phyloP scores from a whole-genome alignment of 1,139 yeast genomes.

The Kodamaea alishanica region DNA sequence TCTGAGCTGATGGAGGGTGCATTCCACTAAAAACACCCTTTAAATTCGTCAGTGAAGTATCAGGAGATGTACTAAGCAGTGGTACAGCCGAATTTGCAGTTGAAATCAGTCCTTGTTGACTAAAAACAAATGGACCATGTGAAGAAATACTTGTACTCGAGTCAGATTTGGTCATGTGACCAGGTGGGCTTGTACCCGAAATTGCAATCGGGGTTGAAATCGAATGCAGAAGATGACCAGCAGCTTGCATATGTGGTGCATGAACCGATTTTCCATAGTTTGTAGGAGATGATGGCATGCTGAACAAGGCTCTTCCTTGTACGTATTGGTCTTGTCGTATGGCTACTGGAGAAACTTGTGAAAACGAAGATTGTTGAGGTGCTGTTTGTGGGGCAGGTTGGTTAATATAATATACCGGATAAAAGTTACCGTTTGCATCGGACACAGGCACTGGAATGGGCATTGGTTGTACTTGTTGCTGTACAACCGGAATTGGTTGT shows the following conservation, averaged over 20 bases:
- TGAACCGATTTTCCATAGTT: neutral
- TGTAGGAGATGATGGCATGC: conserved; percentile 13
- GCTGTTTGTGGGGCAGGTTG: conserved; percentile 2
- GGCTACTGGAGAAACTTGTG: conserved; percentile 6
- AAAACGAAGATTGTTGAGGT: neutral
- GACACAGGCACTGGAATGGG: conserved; percentile 7
- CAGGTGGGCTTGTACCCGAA: conserved; percentile 6
- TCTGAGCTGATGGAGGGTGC: conserved; percentile 11
- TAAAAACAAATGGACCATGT: conserved; percentile 18
- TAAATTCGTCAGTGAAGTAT: conserved; percentile 14
- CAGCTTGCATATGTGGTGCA: neutral
- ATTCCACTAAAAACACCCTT: conserved; percentile 6
- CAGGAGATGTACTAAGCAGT: conserved; percentile 37
- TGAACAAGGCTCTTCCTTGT: conserved; percentile 10
- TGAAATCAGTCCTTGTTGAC: conserved; percentile 17
- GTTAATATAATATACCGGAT: conserved; percentile 5
- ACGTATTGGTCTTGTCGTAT: conserved; percentile 7
- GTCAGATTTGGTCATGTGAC: conserved; percentile 7
- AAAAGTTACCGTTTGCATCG: conserved; percentile 3
- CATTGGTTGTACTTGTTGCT: conserved; percentile 3
- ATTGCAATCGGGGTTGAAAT: conserved; percentile 12
- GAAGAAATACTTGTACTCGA: conserved; percentile 20
- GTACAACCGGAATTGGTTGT: neutral
- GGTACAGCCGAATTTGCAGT: conserved; percentile 23
- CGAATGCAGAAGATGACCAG: conserved; percentile 4